phyloP scores from a whole-genome alignment of 2,329 filamentous ascomycete species.

The Sphaerostilbella broomeana region DNA sequence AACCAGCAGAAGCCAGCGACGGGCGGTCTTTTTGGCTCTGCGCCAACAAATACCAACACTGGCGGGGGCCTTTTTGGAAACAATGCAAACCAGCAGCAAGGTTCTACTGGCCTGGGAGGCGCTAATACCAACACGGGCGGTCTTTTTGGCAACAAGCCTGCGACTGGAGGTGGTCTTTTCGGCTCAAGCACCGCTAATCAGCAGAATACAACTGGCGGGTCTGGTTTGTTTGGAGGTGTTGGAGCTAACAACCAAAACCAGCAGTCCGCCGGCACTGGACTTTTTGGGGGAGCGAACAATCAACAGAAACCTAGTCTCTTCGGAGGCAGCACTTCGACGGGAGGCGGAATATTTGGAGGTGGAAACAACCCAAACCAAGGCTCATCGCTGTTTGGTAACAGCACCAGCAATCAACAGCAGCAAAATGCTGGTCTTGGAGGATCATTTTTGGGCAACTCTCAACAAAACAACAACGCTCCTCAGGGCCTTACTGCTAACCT shows the following conservation, averaged over 20 bases:
- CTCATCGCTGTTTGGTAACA: slow-evolving; percentile 39
- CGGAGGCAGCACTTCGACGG: slow-evolving; percentile 39
- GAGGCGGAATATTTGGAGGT: slow-evolving; percentile 49
- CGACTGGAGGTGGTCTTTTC: slow-evolving; percentile 34
- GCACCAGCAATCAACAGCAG: slow-evolving; percentile 43
- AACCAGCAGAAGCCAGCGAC: slow-evolving; percentile 34
- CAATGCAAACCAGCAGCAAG: slow-evolving; percentile 36
- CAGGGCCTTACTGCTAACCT: slow-evolving; percentile 72
- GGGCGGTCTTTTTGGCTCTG: slow-evolving; percentile 31
- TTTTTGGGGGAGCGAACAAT: slow-evolving; percentile 42
- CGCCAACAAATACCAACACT: slow-evolving; percentile 23
- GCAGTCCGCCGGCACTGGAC: slow-evolving; percentile 35
- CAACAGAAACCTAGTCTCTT: slow-evolving; percentile 46
- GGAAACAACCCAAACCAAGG: slow-evolving; percentile 40
- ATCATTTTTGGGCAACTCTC: slow-evolving; percentile 54
- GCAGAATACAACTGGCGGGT: slow-evolving; percentile 31
- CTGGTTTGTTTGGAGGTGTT: slow-evolving; percentile 40
- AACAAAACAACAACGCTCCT: slow-evolving; percentile 43
- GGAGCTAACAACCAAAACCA: slow-evolving; percentile 30
- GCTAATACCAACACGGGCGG: slow-evolving; percentile 29
- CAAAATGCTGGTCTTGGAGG: slow-evolving; percentile 37
- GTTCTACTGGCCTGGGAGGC: slow-evolving; percentile 28
- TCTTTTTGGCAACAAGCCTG: slow-evolving; percentile 35
- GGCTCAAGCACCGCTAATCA: slow-evolving; percentile 29
- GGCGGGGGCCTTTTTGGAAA: slow-evolving; percentile 40